Base-by-base conservation (phyloP, 116 monocot genomes). In the Zostera marina region DNA sequence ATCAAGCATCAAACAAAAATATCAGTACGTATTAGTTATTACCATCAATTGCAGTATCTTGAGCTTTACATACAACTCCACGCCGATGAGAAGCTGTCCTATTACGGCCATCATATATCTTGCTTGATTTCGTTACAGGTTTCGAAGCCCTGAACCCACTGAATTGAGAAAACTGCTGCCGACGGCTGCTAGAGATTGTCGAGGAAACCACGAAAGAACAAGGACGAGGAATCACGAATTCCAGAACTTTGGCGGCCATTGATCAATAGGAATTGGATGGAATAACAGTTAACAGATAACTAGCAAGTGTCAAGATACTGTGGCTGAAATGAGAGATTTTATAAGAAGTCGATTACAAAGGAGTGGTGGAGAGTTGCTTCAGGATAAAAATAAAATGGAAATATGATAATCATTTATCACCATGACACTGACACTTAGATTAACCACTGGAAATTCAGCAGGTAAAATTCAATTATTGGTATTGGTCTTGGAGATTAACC, bases 401-500 rank as follows among this genome's bases (percentile, higher is more conserved):
- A n/a, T n/a, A n/a, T n/a, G n/a, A n/a, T n/a, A n/a, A n/a, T n/a
- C n/a, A n/a, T n/a, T n/a, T n/a, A n/a, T n/a, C n/a, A n/a, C n/a
- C n/a, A n/a, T n/a, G n/a, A n/a, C n/a, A n/a, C n/a, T n/a, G n/a
- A n/a, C n/a, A n/a, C n/a, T n/a, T n/a, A n/a, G n/a, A n/a, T n/a
- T n/a, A n/a, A n/a, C n/a, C n/a, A n/a, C n/a, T n/a, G n/a, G n/a
- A n/a, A n/a, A n/a, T n/a, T n/a, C n/a, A n/a, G n/a, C n/a, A n/a
- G n/a, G n/a, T n/a, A n/a, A n/a, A n/a, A 32, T 32, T 32, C 32
- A 32, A 32, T 32, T 32, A 32, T 32, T 32, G 32, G 2, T 32
- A 2, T 11, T 7, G 4, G 38, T 51, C 17, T 72, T 61, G 1
- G 63, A 42, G 43, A 39, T 71, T 24, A 92, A 72, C 92, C 92